Evolutionary conservation across 2,329 filamentous ascomycete genomes (phyloP), one percentile per base, ranked within the genome.

Genomic region (Hansfordia pulvinata): DNA sequence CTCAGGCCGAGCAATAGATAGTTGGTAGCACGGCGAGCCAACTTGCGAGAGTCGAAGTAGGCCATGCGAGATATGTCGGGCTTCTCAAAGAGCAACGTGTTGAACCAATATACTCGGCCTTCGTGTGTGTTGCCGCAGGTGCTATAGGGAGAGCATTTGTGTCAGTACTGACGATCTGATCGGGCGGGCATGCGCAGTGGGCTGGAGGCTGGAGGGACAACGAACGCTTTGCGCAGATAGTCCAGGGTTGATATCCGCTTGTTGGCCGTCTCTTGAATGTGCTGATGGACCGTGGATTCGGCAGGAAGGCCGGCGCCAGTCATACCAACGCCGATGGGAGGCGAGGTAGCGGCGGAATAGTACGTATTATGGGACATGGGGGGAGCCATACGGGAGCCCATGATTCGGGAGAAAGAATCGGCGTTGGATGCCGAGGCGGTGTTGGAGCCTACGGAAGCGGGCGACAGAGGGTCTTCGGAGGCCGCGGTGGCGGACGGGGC

Each of bases 101-200:
- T 94, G 63, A 96, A 94, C 86, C 90, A 96, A 60, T 93, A 96
- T 21, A 93, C 76, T 31, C 84, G 76, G 33, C 88, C 86, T 55
- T 94, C 85, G 47, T 98, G 86, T 16, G 84, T 93, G 47, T 27
- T 28, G 23, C 10, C n/a, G 21, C 18, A 8, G 28, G 24, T 15
- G 29, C 27, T 9, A 23, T 6, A 20, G 20, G 13, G n/a, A 17
- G n/a, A 13, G 8, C 5, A 33, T 36, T 28, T 32, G 30, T n/a
- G n/a, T n/a, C n/a, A n/a, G n/a, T n/a, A n/a, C n/a, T n/a, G n/a
- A n/a, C n/a, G n/a, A n/a, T n/a, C n/a, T n/a, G n/a, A n/a, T n/a
- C 25, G 10, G 17, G 12, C 12, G n/a, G 17, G 16, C 19, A 17
- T 19, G 19, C 13, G 20, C 22, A 11, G 13, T 18, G 20, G 16